Base-by-base conservation (phyloP, 352 stramenopile species). In the Globisporangium ultimum region DNA sequence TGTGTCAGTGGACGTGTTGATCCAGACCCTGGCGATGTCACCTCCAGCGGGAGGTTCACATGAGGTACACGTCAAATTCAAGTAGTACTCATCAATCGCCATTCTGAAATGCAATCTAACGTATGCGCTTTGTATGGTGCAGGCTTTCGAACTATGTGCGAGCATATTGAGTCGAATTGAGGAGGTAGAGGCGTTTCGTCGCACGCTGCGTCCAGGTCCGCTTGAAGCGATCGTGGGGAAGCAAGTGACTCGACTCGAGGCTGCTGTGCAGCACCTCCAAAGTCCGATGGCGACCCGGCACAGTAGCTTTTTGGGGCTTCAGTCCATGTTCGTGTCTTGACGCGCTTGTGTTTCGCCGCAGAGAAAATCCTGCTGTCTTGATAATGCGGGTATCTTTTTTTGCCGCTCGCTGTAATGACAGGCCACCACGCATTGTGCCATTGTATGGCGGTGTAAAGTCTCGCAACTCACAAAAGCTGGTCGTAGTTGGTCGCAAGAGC, bases 201-300 rank as follows among this genome's bases (percentile, higher is more conserved):
- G 55, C n/a, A 72, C 68, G 45, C 59, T 88, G 9, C 64, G 70
- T 17, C 51, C 73, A 0, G 78, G 78, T 0, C 75, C 75, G 15
- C 60, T 88, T 7, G 62, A 79, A 47, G 66, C 64, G 18, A 84
- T 88, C 15, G 75, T 88, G 2, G 41, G 52, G 13, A 88, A 83
- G 46, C 78, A 86, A 41, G 58, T 74, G 34, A 36, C 21, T n/a
- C 63, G 78, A 0, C 54, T 88, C 12, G 64, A 63, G 18, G 43
- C 64, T 7, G 71, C 68, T 22, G 55, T 78, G 20, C 55, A 73
- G 20, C 52, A 71, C 13, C 64, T 88, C 12, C 56, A 68, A 10
- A 62, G 60, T 13, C 36, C 63, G 13, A 22, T 40, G 0, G 32
- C 17, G 20, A 51, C 43, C 13, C 45, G 22, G 13, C 22, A 21